Conservation (phyloP, 805 yeast species). For the Lipomyces japonicus region DNA sequence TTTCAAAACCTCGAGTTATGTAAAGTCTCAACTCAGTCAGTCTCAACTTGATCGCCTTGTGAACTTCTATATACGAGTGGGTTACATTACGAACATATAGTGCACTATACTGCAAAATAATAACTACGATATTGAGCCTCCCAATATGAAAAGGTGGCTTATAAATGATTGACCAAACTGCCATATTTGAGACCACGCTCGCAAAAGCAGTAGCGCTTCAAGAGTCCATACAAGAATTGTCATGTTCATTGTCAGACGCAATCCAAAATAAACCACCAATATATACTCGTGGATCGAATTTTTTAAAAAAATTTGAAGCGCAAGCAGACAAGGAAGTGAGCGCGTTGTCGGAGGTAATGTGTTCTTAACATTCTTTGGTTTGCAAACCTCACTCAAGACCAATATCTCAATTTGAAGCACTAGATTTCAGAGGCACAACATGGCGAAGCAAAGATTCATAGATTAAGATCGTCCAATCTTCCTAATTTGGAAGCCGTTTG, state of each 20-base stretch:
- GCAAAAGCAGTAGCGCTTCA: background rate
- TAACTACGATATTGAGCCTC: too few species aligned
- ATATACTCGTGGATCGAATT: slow-evolving; percentile 7
- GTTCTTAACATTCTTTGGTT: background rate
- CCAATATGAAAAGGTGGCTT: too few species aligned
- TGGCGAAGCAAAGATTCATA: slow-evolving; percentile 3
- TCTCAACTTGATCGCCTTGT: too few species aligned
- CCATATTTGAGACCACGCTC: background rate
- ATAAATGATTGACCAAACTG: background rate
- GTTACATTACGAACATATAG: too few species aligned
- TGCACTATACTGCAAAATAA: too few species aligned
- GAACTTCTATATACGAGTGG: too few species aligned
- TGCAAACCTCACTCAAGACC: background rate
- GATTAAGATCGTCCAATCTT: slow-evolving; percentile 15
- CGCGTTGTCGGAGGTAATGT: slow-evolving; percentile 6
- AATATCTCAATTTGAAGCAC: background rate
- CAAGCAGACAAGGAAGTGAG: slow-evolving; percentile 8
- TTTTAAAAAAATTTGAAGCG: slow-evolving; percentile 5
- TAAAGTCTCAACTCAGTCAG: too few species aligned
- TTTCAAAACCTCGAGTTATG: too few species aligned
- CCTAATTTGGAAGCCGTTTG: slow-evolving; percentile 18
- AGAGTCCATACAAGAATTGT: background rate
- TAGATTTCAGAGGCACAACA: background rate
- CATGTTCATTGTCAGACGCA: background rate
- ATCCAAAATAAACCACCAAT: background rate